A percentile compares a stretch with the other conserved stretches of the same genome.
Conservation (phyloP, 768 basidiomycete genomes). For the Crassisporium funariophilum region DNA sequence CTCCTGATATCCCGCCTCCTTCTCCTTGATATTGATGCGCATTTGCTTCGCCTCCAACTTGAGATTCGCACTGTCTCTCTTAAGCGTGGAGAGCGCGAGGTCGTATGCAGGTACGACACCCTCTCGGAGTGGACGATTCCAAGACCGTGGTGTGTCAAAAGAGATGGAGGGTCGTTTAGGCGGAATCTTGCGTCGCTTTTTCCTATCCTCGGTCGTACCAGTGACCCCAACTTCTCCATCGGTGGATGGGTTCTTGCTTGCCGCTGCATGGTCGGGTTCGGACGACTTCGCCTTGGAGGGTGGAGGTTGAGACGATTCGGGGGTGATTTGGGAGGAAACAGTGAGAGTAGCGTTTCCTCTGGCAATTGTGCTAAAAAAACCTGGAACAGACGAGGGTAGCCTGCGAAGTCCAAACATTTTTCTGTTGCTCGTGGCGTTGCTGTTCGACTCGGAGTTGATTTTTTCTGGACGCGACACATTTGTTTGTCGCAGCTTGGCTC, state of each 20-base stretch:
- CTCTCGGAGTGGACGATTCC: slow-evolving; percentile 61
- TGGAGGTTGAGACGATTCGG: slow-evolving; percentile 5
- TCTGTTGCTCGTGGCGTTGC: background rate
- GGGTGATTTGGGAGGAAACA: slow-evolving; percentile 1
- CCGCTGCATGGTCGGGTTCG: slow-evolving; percentile 1
- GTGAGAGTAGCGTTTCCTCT: slow-evolving; percentile 28
- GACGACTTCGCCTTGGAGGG: slow-evolving; percentile 8
- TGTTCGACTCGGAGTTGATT: slow-evolving; percentile 1
- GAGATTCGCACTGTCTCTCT: slow-evolving; percentile 56
- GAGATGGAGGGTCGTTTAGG: slow-evolving; percentile 54
- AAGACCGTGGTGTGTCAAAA: slow-evolving; percentile 53
- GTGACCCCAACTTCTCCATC: no score
- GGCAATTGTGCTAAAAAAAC: slow-evolving; percentile 14
- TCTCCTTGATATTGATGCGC: slow-evolving; percentile 27
- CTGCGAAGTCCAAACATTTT: slow-evolving; percentile 32
- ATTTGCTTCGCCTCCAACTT: slow-evolving; percentile 47
- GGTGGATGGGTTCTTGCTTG: slow-evolving; percentile 3
- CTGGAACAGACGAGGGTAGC: slow-evolving; percentile 19
- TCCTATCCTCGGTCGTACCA: slow-evolving; percentile 34
- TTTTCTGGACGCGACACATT: slow-evolving; percentile 22
- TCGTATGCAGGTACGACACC: slow-evolving; percentile 83
- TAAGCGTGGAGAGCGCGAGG: slow-evolving; percentile 74
- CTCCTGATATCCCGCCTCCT: slow-evolving; percentile 23
- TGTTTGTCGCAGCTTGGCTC: slow-evolving; percentile 17
- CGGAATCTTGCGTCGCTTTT: slow-evolving; percentile 27